Conservation (phyloP, 1,284 basidiomycete species). For the Rhodotorula sp. region DNA sequence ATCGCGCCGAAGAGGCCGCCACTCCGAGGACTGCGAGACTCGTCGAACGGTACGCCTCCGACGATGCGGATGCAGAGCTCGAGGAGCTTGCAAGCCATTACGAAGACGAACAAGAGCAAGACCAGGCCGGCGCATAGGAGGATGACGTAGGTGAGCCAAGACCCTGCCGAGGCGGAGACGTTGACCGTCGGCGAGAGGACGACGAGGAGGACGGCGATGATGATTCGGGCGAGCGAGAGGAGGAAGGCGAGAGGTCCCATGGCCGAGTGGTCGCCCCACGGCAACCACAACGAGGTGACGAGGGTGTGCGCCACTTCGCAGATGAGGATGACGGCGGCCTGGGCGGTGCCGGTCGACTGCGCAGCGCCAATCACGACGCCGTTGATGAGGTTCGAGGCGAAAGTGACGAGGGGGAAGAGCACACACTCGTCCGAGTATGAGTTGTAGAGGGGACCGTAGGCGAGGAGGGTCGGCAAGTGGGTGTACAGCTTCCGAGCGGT, state of each 20-base stretch:
- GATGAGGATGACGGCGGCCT: conserved; percentile 82
- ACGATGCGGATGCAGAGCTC: conserved; percentile 79
- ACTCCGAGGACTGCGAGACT: conserved; percentile 73
- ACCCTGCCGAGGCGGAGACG: conserved; percentile 69
- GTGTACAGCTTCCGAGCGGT: conserved; percentile 90
- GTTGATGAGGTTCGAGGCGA: conserved; percentile 75
- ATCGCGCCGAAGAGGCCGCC: conserved; percentile 78
- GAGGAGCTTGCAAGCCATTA: conserved; percentile 72
- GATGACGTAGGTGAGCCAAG: conserved; percentile 92
- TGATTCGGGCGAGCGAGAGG: conserved; percentile 83
- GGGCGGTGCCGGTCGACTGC: conserved; percentile 83
- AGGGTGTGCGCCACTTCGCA: conserved; percentile 79
- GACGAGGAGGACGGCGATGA: conserved; percentile 82
- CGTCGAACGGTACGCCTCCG: conserved; percentile 78
- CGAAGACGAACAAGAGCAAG: conserved; percentile 73
- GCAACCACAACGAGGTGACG: conserved; percentile 57
- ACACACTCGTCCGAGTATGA: conserved; percentile 89
- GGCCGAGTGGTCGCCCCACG: conserved; percentile 89
- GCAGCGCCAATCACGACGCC: conserved; percentile 82
- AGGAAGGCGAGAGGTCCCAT: conserved; percentile 93
- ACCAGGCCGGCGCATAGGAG: conserved; percentile 81
- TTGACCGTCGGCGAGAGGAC: conserved; percentile 81
- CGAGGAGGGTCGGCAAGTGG: conserved; percentile 85
- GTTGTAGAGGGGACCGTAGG: conserved; percentile 92
- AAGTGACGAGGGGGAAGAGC: conserved; percentile 77